These are phyloP conservation scores for Acephala macrosclerotiorum DNA, from an alignment of 2,329 filamentous ascomycete genomes.

Conservation along the genomic window DNA sequence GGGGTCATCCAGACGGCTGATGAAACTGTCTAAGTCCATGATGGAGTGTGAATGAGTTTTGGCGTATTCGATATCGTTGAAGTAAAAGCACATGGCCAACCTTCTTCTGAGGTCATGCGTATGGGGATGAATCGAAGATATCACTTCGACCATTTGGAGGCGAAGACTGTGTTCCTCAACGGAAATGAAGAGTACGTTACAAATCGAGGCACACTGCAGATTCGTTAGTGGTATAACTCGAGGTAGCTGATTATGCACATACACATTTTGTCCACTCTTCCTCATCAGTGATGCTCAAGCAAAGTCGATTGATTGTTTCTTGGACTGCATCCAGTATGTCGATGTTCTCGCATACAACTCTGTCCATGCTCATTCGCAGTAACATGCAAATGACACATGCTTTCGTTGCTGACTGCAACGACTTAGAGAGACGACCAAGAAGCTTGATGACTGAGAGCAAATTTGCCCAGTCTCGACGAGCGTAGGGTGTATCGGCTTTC, in stretches of 20 bases:
- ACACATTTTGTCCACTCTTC: slow-evolving; percentile 48
- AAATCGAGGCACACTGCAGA: slow-evolving; percentile 57
- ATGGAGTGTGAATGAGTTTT: slow-evolving; percentile 50
- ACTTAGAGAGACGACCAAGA: slow-evolving; percentile 38
- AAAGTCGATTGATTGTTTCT: slow-evolving; percentile 52
- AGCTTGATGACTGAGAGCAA: slow-evolving; percentile 37
- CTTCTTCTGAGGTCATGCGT: slow-evolving; percentile 69
- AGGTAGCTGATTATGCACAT: slow-evolving; percentile 30
- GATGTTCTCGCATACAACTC: slow-evolving; percentile 52
- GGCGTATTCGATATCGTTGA: slow-evolving; percentile 56
- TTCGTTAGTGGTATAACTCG: slow-evolving; percentile 20
- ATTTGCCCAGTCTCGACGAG: slow-evolving; percentile 38
- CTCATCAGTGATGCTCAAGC: slow-evolving; percentile 49
- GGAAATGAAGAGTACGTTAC: slow-evolving; percentile 53
- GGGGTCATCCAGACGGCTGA: slow-evolving; percentile 53
- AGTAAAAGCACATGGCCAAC: slow-evolving; percentile 70
- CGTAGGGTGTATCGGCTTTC: slow-evolving; percentile 33
- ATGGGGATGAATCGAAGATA: slow-evolving; percentile 60
- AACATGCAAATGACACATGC: slow-evolving; percentile 54
- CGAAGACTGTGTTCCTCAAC: slow-evolving; percentile 60
- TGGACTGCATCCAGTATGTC: slow-evolving; percentile 52
- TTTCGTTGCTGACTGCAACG: slow-evolving; percentile 32
- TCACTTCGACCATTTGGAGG: slow-evolving; percentile 62
- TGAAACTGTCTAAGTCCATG: slow-evolving; percentile 50
- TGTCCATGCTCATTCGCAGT: slow-evolving; percentile 63